A percentile compares a stretch with the other conserved stretches of the same genome.
Conservation (phyloP, 1,139 yeast species). For the Hansenula sp. region DNA sequence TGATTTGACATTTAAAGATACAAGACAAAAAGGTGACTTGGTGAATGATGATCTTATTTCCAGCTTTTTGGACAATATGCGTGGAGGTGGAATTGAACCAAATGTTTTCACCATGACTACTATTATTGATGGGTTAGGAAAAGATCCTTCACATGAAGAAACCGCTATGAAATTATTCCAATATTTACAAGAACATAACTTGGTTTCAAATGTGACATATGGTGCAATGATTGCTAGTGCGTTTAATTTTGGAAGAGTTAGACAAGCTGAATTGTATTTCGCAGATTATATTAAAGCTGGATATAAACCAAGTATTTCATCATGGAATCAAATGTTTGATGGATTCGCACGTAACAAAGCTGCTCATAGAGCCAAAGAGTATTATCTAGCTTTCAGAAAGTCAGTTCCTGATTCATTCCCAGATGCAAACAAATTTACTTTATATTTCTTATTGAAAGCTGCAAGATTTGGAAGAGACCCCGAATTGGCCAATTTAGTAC, state of each 20-base stretch:
- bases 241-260: conserved; percentile 43
- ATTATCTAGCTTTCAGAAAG: conserved; percentile 28
- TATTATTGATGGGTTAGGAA: conserved; percentile 53
- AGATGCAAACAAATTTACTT: conserved; percentile 52
- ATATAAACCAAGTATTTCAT: conserved; percentile 35
- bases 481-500: conserved; percentile 32
- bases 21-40: conserved; percentile 39
- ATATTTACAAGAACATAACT: conserved; percentile 32
- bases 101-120: conserved; percentile 50
- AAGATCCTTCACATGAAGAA: conserved; percentile 39
- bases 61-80: conserved; percentile 40
- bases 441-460: conserved; percentile 47
- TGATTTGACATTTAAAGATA: conserved; percentile 48
- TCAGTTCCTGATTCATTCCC: conserved; percentile 21
- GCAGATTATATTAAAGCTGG: conserved; percentile 37
- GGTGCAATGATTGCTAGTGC: conserved; percentile 60
- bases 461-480: conserved; percentile 33
- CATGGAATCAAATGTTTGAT: conserved; percentile 59
- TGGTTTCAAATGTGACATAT: conserved; percentile 37
- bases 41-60: conserved; percentile 36
- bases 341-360: conserved; percentile 39
- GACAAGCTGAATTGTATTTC: conserved; percentile 46
- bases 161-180: conserved; percentile 52
- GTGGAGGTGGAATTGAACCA: conserved; percentile 35
- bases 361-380: conserved; percentile 34